These are phyloP conservation scores for Pseudozyma hubeiensis DNA, from an alignment of 1,284 basidiomycete species.

Conservation along the genomic window DNA sequence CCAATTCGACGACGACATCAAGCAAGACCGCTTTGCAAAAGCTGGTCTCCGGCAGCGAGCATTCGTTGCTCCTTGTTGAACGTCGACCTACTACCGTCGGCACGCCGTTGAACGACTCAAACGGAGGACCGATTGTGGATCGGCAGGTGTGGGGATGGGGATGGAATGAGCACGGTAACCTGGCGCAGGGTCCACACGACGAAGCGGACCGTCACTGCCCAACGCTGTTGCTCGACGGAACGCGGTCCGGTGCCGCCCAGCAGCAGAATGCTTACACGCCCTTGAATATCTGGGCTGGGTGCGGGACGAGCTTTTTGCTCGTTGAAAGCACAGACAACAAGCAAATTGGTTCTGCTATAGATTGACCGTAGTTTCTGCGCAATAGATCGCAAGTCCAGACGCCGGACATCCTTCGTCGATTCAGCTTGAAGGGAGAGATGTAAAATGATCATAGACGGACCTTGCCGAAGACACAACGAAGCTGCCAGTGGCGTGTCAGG, in stretches of 20 bases:
- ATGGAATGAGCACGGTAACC: slow-evolving; percentile 56
- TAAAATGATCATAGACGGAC: too few species aligned
- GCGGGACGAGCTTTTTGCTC: slow-evolving; percentile 47
- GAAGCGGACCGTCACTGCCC: slow-evolving; percentile 33
- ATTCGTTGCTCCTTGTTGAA: slow-evolving; percentile 34
- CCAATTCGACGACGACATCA: neutral
- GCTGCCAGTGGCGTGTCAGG: too few species aligned
- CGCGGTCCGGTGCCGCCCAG: slow-evolving; percentile 27
- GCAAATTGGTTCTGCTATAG: neutral
- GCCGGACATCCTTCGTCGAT: too few species aligned
- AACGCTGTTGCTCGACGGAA: slow-evolving; percentile 23
- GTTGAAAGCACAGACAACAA: neutral
- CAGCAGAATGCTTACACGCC: slow-evolving; percentile 5
- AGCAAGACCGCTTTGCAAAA: slow-evolving; percentile 9
- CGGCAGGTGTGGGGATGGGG: slow-evolving; percentile 45
- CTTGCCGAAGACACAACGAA: too few species aligned
- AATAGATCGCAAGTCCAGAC: too few species aligned
- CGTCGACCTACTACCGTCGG: neutral
- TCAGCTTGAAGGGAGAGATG: too few species aligned
- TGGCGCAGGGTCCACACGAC: slow-evolving; percentile 45
- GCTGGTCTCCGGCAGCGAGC: slow-evolving; percentile 51
- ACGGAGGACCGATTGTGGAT: neutral
- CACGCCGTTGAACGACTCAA: neutral
- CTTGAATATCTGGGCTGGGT: slow-evolving; percentile 43
- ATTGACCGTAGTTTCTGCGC: too few species aligned